Conservation (phyloP, 2,329 filamentous ascomycete species). For the Penicillium sp. region DNA sequence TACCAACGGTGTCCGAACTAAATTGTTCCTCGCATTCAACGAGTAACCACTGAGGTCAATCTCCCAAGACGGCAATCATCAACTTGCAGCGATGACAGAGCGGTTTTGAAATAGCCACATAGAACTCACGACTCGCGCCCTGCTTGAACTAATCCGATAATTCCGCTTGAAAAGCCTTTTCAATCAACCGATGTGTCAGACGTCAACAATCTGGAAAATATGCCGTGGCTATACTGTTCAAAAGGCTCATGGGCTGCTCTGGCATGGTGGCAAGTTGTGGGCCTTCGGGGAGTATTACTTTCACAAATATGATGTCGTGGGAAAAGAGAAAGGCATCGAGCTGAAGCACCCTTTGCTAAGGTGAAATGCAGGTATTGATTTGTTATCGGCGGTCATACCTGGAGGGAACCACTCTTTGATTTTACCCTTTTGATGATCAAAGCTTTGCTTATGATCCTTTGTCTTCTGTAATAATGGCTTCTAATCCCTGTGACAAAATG, state of each 20-base stretch:
- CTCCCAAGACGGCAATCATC: slow-evolving; percentile 37
- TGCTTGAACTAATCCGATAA: slow-evolving; percentile 1
- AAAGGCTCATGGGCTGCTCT: too few species aligned
- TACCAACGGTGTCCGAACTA: background rate
- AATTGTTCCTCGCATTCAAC: background rate
- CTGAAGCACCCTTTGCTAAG: too few species aligned
- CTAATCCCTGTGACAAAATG: slow-evolving; percentile 16
- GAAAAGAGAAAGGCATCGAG: too few species aligned
- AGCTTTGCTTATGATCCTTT: slow-evolving; percentile 9
- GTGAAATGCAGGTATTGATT: too few species aligned
- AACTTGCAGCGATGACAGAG: slow-evolving; percentile 40
- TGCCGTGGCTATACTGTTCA: too few species aligned
- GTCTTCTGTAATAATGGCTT: slow-evolving; percentile 20
- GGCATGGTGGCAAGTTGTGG: too few species aligned
- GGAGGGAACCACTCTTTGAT: background rate
- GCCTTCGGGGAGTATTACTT: too few species aligned
- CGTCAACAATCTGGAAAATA: too few species aligned
- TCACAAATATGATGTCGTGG: too few species aligned
- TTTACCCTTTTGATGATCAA: slow-evolving; percentile 5
- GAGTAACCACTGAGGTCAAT: too few species aligned
- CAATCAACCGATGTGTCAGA: background rate
- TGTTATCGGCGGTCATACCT: too few species aligned
- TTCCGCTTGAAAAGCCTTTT: background rate
- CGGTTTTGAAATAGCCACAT: background rate
- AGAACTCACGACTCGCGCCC: slow-evolving; percentile 8